These are phyloP conservation scores for Gliomastix tumulicola DNA, from an alignment of 2,329 filamentous ascomycete genomes.

Conservation along the genomic window DNA sequence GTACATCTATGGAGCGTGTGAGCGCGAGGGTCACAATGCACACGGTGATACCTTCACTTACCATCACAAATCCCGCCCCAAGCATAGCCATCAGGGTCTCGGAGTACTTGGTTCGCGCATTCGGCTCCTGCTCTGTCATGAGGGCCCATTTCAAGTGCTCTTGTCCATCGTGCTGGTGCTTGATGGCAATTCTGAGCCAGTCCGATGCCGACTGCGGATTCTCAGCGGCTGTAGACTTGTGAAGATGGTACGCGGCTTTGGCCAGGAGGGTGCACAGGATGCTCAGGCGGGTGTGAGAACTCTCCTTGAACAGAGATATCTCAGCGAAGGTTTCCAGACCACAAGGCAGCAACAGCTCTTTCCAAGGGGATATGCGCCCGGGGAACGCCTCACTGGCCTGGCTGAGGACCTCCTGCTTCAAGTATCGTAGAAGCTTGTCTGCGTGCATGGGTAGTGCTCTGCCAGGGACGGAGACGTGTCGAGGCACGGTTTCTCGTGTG, in stretches of 20 bases:
- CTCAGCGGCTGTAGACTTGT: constrained; percentile 9
- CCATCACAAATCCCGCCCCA: constrained; percentile 13
- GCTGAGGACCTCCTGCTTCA: constrained; percentile 18
- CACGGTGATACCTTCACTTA: constrained; percentile 3
- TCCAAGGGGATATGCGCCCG: constrained; percentile 33
- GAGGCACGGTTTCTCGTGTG: too few species aligned
- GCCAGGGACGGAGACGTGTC: too few species aligned
- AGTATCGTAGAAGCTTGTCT: constrained; percentile 17
- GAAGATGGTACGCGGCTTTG: constrained; percentile 32
- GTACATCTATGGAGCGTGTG: background rate
- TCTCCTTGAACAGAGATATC: constrained; percentile 27
- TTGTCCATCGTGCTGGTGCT: constrained; percentile 20
- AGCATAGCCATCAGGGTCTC: constrained; percentile 35
- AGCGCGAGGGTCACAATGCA: too few species aligned
- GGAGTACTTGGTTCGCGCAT: constrained; percentile 31
- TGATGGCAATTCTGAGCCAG: constrained; percentile 17
- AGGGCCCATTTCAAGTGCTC: constrained; percentile 22
- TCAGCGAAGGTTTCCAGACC: constrained; percentile 32
- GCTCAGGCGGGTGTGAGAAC: constrained; percentile 26
- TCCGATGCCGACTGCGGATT: constrained; percentile 8
- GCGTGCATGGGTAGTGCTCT: constrained; percentile 15
- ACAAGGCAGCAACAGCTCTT: constrained; percentile 32
- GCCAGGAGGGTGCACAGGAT: constrained; percentile 31
- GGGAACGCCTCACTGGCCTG: constrained; percentile 16
- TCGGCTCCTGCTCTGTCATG: constrained; percentile 19